These are phyloP conservation scores for Bathelium albidoporum DNA, from an alignment of 495 filamentous ascomycete genomes.

Conservation along the genomic window DNA sequence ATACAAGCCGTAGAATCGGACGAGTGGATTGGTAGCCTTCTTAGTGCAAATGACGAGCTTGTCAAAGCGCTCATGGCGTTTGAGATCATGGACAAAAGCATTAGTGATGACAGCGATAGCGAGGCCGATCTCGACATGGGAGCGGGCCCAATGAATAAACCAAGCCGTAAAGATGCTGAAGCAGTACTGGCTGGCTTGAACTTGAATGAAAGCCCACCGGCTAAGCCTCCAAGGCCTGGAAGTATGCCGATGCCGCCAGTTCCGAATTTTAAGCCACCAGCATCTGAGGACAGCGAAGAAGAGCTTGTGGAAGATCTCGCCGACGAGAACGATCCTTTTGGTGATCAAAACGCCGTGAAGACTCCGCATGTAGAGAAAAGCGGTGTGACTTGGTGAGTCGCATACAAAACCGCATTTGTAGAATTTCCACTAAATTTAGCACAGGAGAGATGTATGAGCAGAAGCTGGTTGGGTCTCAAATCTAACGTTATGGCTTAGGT, in stretches of 20 bases:
- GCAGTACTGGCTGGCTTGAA: constrained; percentile 25
- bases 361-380: constrained; percentile 46
- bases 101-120: constrained; percentile 93
- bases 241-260: constrained; percentile 32
- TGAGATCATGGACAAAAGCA: constrained; percentile 87
- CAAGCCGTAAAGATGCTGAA: constrained; percentile 10
- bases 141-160: not conserved
- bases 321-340: constrained; percentile 68
- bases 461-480: not conserved
- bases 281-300: constrained; percentile 33
- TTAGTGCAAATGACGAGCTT: constrained; percentile 44
- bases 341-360: constrained; percentile 61
- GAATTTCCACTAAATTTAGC: not conserved
- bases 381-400: constrained; percentile 44
- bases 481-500: not conserved
- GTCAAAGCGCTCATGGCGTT: constrained; percentile 90
- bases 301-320: constrained; percentile 39
- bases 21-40: constrained; percentile 37
- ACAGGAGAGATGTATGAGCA: not conserved
- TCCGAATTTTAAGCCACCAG: constrained; percentile 24
- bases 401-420: not conserved
- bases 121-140: constrained; percentile 40
- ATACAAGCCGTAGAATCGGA: constrained; percentile 43
- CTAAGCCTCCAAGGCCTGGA: constrained; percentile 28
- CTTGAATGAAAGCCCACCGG: constrained; percentile 23